These are phyloP conservation scores for Erucastrum elatum DNA, from an alignment of 345 rosid genomes.

Conservation along the genomic window DNA sequence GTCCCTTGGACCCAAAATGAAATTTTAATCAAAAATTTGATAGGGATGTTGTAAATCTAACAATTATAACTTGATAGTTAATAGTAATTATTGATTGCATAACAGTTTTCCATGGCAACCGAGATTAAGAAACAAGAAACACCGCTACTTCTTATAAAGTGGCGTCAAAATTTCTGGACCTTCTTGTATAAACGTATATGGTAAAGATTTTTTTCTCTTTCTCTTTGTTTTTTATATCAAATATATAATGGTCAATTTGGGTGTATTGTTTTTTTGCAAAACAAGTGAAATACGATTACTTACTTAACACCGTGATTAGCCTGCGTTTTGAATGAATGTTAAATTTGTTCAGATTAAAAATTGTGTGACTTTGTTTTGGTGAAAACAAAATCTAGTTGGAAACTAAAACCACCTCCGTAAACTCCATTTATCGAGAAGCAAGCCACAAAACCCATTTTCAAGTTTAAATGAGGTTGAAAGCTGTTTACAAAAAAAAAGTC, in stretches of 20 bases:
- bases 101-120: conserved; percentile 36
- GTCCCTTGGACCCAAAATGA: conserved; percentile 32
- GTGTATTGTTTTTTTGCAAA: conserved; percentile 30
- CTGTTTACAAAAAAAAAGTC: too few species aligned
- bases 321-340: too few species aligned
- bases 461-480: too few species aligned
- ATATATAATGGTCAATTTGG: conserved; percentile 23
- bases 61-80: not conserved
- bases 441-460: too few species aligned
- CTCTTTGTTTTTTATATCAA: not conserved
- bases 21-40: conserved; percentile 36
- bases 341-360: too few species aligned
- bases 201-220: not conserved
- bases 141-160: conserved; percentile 20
- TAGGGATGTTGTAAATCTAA: conserved; percentile 27
- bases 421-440: too few species aligned
- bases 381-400: too few species aligned
- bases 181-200: conserved; percentile 34
- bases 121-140: conserved; percentile 36
- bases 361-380: too few species aligned
- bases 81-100: not conserved
- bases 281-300: conserved; percentile 13
- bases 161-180: conserved; percentile 43
- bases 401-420: too few species aligned
- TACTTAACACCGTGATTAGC: conserved; percentile 1